Evolutionary conservation across 2,329 filamentous ascomycete genomes (phyloP), one percentile per base, ranked within the genome.

Genomic region (Fusarium tupiense): DNA sequence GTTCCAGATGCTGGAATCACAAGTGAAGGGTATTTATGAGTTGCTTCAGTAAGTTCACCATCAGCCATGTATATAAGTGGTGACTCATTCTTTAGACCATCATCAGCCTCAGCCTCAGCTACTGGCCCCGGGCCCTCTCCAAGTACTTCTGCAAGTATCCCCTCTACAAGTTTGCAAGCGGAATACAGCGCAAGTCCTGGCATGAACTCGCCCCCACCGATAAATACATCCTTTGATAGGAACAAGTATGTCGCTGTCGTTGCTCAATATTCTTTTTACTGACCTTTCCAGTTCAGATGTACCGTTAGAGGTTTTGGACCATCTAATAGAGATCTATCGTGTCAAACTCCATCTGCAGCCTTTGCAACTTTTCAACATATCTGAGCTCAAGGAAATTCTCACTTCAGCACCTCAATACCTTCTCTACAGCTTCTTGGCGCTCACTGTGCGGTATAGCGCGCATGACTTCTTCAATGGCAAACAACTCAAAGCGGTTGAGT

Each of bases 301-400:
- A 2, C 38, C 64, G 1, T 26, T 38, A 1, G 40, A 59, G 2
- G 41, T 38, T 1, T 3, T 70, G 3, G 52, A 64, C 4, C 58
- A 70, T 29, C 52, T 70, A 2, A 33, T 70, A 17, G 67, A 59
- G 8, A 35, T 64, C n/a, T 70, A 69, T 43, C 37, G 46, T 3
- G 7, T 24, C 19, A 69, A 56, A 8, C 31, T 69, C 4, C 67
- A 70, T 19, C 67, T 70, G 0, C 67, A 70, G 7, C 67, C 67
- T 17, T 9, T 70, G 1, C 66, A 58, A 11, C 35, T 70, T 5
- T 69, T 70, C 11, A 43, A 9, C 10, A 6, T 58, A 17, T 8
- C 33, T 2, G 31, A 69, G 0, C 6, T 70, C 1, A 43, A 13
- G 4, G 10, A 10, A 1, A 24, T 19, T n/a, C 16, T 70, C 0